Conservation (phyloP, 352 stramenopile genomes). For the Globisporangium echinulatum region DNA sequence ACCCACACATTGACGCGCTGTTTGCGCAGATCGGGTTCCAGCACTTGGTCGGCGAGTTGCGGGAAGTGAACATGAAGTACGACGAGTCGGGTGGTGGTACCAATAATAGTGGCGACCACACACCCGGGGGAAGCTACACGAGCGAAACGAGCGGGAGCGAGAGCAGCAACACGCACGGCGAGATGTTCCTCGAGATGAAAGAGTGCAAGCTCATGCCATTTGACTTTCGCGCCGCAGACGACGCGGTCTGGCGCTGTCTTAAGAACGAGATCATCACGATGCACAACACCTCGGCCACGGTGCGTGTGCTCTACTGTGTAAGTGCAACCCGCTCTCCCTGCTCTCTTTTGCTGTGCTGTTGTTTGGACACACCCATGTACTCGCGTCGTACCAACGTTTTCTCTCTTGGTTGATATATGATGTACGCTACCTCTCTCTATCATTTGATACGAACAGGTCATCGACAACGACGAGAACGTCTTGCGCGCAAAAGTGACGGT, state of each 20-base stretch:
- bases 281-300: constrained; percentile 12
- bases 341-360: neutral
- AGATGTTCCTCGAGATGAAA: constrained; percentile 33
- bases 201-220: constrained; percentile 50
- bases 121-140: neutral
- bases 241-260: constrained; percentile 34
- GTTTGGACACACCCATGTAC: no score
- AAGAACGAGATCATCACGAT: constrained; percentile 14
- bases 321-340: neutral
- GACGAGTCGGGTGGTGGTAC: neutral
- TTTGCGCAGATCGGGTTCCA: constrained; percentile 6
- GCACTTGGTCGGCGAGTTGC: neutral
- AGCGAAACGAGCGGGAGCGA: neutral
- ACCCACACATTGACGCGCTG: constrained; percentile 10
- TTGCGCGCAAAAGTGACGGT: constrained; percentile 11
- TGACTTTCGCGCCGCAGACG: constrained; percentile 23
- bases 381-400: neutral
- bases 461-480: constrained; percentile 11
- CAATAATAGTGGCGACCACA: neutral
- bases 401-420: neutral
- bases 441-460: neutral
- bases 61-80: constrained; percentile 11
- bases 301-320: constrained; percentile 4
- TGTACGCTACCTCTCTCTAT: neutral
- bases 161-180: constrained; percentile 1